A percentile compares a stretch with the other conserved stretches of the same genome.
These are phyloP conservation scores for Mycena sanguinolenta DNA, from an alignment of 768 basidiomycete genomes.

Conservation along the genomic window DNA sequence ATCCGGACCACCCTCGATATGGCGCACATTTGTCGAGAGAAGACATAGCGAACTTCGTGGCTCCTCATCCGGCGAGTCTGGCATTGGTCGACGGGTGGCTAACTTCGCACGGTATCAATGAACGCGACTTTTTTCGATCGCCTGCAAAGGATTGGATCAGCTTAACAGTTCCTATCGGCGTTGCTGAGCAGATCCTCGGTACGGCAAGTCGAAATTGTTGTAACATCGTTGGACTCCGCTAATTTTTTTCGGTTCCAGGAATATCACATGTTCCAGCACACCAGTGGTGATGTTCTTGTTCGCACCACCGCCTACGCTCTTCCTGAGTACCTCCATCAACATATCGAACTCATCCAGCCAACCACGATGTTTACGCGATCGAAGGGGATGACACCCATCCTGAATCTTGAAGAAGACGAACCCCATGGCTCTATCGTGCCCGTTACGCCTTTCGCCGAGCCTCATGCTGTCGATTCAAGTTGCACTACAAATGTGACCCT, in stretches of 20 bases:
- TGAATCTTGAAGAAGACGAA: conserved; percentile 38
- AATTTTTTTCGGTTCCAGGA: conserved; percentile 53
- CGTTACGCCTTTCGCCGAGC: conserved; percentile 47
- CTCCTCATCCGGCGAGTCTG: conserved; percentile 68
- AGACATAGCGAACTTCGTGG: conserved; percentile 72
- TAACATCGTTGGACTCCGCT: conserved; percentile 2
- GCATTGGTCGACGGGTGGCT: conserved; percentile 74
- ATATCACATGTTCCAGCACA: conserved; percentile 74
- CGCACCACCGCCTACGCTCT: conserved; percentile 81
- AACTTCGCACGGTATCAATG: conserved; percentile 63
- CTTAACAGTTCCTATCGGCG: conserved; percentile 65
- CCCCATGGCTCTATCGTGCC: conserved; percentile 24
- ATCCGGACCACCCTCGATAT: conserved; percentile 67
- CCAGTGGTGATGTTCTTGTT: conserved; percentile 66
- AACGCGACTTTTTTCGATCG: conserved; percentile 64
- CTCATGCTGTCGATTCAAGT: conserved; percentile 57
- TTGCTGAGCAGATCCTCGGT: conserved; percentile 79
- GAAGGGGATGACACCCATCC: conserved; percentile 45
- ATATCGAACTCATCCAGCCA: conserved; percentile 79
- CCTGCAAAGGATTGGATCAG: conserved; percentile 80
- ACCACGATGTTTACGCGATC: conserved; percentile 75
- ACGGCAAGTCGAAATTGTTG: conserved; percentile 60
- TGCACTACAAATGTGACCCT: conserved; percentile 67
- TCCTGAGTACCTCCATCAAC: conserved; percentile 67
- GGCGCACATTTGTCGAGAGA: conserved; percentile 72